Percentiles rank a stretch among this genome's conserved stretches.
phyloP scores from a whole-genome alignment of 1,139 yeast species.

The Lodderomyces elongisporus region DNA sequence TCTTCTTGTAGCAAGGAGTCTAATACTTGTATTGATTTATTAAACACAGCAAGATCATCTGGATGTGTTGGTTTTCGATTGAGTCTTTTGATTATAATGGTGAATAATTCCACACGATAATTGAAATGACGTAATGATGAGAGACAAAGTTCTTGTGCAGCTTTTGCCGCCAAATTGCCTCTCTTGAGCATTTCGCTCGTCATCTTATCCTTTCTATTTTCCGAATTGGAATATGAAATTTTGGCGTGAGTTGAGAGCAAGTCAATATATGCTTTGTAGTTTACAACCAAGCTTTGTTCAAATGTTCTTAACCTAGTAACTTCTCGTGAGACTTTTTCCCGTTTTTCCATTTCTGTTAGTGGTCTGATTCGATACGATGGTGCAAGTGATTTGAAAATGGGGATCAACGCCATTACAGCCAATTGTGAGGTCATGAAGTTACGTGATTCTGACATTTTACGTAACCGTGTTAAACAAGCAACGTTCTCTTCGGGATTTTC shows the following conservation, averaged over 20 bases:
- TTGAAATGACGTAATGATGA: conserved; percentile 74
- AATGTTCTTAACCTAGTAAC: conserved; percentile 69
- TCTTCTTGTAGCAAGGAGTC: conserved; percentile 64
- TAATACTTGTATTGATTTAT: conserved; percentile 57
- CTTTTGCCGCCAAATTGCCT: conserved; percentile 61
- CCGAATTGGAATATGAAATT: conserved; percentile 36
- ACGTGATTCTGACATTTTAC: conserved; percentile 66
- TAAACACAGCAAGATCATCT: conserved; percentile 47
- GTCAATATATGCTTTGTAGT: conserved; percentile 67
- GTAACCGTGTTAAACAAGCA: conserved; percentile 58
- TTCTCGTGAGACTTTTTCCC: conserved; percentile 79
- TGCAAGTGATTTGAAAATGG: conserved; percentile 77
- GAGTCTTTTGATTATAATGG: conserved; percentile 60
- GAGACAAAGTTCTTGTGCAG: conserved; percentile 70
- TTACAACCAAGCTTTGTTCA: conserved; percentile 70
- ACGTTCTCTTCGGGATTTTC: conserved; percentile 91
- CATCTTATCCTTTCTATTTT: conserved; percentile 35
- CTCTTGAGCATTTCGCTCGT: conserved; percentile 36
- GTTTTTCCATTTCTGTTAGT: conserved; percentile 71
- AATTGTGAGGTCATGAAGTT: conserved; percentile 68
- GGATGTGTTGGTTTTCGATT: conserved; percentile 48
- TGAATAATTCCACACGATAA: conserved; percentile 65
- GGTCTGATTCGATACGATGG: conserved; percentile 89
- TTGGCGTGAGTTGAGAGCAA: conserved; percentile 42
- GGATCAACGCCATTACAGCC: conserved; percentile 72